These are phyloP conservation scores for Candida pseudofarinosa DNA, from an alignment of 805 yeast genomes.

Conservation along the genomic window DNA sequence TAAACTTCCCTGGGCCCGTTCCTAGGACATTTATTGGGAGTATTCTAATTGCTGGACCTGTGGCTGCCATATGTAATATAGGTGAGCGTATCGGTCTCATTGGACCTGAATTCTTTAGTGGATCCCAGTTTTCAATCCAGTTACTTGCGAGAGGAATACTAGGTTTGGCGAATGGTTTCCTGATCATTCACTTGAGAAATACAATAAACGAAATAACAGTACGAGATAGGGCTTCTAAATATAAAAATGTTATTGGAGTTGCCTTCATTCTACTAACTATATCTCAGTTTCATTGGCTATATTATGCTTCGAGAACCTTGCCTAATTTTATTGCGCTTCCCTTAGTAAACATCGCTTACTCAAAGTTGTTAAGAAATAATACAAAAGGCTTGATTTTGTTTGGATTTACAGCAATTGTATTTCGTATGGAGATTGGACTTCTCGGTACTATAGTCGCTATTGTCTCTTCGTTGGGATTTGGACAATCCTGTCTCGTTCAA, in stretches of 20 bases:
- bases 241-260: constrained; percentile 30
- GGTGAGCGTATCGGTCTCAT: constrained; percentile 17
- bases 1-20: constrained; percentile 80
- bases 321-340: constrained; percentile 90
- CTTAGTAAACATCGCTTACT: constrained; percentile 53
- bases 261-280: constrained; percentile 60
- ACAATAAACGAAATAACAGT: constrained; percentile 20
- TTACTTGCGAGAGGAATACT: constrained; percentile 52
- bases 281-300: constrained; percentile 76
- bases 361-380: constrained; percentile 48
- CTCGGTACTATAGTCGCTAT: constrained; percentile 47
- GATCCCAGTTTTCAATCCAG: constrained; percentile 47
- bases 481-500: constrained; percentile 42
- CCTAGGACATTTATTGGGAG: constrained; percentile 84
- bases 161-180: constrained; percentile 57
- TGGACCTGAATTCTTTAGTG: constrained; percentile 4
- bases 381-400: constrained; percentile 47
- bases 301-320: constrained; percentile 76
- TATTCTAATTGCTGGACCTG: constrained; percentile 44
- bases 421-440: constrained; percentile 67
- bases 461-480: constrained; percentile 40
- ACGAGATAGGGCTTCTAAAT: constrained; percentile 13
- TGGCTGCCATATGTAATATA: constrained; percentile 30
- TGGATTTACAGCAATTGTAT: constrained; percentile 60
- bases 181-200: constrained; percentile 50